Base-by-base conservation (phyloP, 208 protist genomes). In the Leptomonas pyrrhocoris region DNA sequence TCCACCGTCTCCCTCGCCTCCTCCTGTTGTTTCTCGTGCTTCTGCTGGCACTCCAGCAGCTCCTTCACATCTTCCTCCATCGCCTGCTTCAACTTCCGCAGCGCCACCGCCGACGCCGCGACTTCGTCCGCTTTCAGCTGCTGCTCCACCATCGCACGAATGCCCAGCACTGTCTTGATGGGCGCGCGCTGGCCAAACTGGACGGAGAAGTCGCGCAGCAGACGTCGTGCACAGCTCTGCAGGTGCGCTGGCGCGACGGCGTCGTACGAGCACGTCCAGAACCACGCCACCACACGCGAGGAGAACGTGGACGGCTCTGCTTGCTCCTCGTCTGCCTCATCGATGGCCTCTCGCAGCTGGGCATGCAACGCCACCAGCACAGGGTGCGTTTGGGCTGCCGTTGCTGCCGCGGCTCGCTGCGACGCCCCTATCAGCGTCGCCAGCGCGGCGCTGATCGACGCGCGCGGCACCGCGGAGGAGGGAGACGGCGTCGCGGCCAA, bases 81-180 rank as follows among this genome's bases (percentile, higher is more conserved):
- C 16, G 56, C 66, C 1, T 19, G 38, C 25, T 19, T 31, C 34
- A 66, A 50, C 27, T 27, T 23, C 19, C 38, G 56, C 27, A 50
- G 25, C 9, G 57, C 49, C 16, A 34, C 46, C 27, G 49, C 55
- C 18, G 23, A 46, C 3, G 51, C 63, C 4, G 18, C 40, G 12
- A 8, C 49, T 15, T 49, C 61, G 27, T 51, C 63, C 18, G 15
- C 36, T 21, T 66, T 64, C 57, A 77, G 58, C 9, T 28, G 77
- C 9, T 99, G 83, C n/a, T 99, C 85, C 67, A 99, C 97, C 74
- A 99, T 99, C 6, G 84, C 89, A 71, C 98, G 98, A 71, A 99
- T 98, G 43, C 93, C 77, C 36, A 97, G 92, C 83, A 99, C 98
- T 7, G 84, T 98, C 85, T 99, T 98, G 5, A 99, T 56, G 77